Conservation (phyloP, 2,329 filamentous ascomycete genomes). For the Xenosphaeropsis pyriputrescens region DNA sequence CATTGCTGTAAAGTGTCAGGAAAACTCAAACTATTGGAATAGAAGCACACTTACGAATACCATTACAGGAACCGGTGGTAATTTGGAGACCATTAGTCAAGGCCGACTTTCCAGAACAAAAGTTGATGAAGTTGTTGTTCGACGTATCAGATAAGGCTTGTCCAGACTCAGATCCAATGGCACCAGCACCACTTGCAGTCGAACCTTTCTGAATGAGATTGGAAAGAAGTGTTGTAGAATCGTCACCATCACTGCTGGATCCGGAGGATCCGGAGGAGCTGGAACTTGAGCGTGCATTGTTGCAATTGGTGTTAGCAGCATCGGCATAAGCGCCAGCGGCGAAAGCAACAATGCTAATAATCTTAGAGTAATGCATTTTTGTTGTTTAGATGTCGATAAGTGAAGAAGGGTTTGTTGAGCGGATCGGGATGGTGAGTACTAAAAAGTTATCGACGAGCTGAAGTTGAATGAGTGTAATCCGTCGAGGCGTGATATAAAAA, state of each 20-base stretch:
- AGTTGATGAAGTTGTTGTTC: slow-evolving; percentile 19
- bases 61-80: slow-evolving; percentile 44
- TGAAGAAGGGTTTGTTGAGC: neutral
- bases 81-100: slow-evolving; percentile 47
- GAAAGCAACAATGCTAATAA: neutral
- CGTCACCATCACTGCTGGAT: neutral
- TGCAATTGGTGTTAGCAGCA: neutral
- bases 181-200: slow-evolving; percentile 10
- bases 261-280: too few relatives aligned
- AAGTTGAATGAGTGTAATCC: slow-evolving; percentile 2
- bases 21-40: neutral
- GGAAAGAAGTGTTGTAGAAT: slow-evolving; percentile 7
- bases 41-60: slow-evolving; percentile 19
- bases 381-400: neutral
- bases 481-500: slow-evolving; percentile 3
- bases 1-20: slow-evolving; percentile 15
- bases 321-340: neutral
- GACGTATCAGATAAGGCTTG: slow-evolving; percentile 14
- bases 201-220: slow-evolving; percentile 16
- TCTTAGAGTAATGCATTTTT: slow-evolving; percentile 1
- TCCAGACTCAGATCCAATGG: slow-evolving; percentile 10
- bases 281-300: neutral
- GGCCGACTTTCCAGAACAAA: slow-evolving; percentile 18
- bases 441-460: neutral
- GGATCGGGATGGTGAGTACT: neutral